Percentiles rank a stretch among this genome's conserved stretches.
Conservation (phyloP, 2,329 filamentous ascomycete genomes). For the Coleophoma crateriformis region DNA sequence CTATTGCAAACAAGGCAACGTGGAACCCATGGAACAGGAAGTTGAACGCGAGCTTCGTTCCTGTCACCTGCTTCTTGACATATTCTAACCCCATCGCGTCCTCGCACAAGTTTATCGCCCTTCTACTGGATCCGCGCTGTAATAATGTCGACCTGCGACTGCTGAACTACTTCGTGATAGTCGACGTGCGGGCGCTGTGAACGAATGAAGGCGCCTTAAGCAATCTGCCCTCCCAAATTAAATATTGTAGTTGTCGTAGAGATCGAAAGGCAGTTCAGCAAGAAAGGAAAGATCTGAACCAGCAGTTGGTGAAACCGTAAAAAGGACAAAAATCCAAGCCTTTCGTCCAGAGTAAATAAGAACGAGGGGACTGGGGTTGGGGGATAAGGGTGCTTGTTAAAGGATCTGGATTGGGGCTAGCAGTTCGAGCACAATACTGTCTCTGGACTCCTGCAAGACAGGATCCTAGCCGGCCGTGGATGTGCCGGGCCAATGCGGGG, state of each 20-base stretch:
- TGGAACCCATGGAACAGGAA: conserved; percentile 77
- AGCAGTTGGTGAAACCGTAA: conserved; percentile 41
- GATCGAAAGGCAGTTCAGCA: conserved; percentile 28
- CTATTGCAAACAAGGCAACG: conserved; percentile 71
- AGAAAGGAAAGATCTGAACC: conserved; percentile 52
- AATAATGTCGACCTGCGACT: conserved; percentile 54
- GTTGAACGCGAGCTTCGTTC: conserved; percentile 72
- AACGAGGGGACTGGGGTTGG: conserved; percentile 26
- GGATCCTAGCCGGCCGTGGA: conserved; percentile 10
- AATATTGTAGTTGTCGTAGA: conserved; percentile 20
- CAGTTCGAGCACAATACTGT: background rate
- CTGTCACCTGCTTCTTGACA: conserved; percentile 60
- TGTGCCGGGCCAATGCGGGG: conserved; percentile 15
- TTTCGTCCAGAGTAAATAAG: conserved; percentile 33
- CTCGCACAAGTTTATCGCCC: conserved; percentile 2
- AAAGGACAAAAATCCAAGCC: conserved; percentile 31
- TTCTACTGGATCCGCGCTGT: conserved; percentile 14
- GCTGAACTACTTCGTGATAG: conserved; percentile 12
- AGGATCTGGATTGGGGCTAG: conserved; percentile 1
- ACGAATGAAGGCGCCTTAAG: conserved; percentile 1
- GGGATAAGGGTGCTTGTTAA: conserved; percentile 22
- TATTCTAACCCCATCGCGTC: conserved; percentile 19
- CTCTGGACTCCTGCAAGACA: conserved; percentile 3
- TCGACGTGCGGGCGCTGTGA: conserved; percentile 17
- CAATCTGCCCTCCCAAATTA: conserved; percentile 22